Evolutionary conservation across 768 basidiomycete genomes (phyloP), one percentile per base, ranked within the genome.

Genomic region (Rhodotorula toruloides): DNA sequence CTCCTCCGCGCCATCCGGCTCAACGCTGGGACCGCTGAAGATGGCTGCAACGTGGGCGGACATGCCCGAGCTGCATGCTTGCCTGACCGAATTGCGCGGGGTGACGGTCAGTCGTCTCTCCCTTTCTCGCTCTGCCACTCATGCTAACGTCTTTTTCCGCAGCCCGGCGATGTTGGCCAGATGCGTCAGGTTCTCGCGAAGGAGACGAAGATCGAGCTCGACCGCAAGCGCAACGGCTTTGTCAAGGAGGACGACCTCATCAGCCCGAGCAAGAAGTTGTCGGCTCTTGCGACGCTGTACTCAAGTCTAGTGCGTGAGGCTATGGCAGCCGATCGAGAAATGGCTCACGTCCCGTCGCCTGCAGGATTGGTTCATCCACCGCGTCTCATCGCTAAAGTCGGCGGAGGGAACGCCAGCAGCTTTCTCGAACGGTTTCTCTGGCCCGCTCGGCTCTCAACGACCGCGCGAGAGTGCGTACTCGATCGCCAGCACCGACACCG

Each of bases 281-380:
- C 84, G 59, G 84, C 85, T 4, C 77, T 98, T 58, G 88, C 89
- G 19, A 85, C 83, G 62, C 79, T 98, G 44, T 88, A 93, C 76
- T 87, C 85, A 71, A 93, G 89, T 76, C 83, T 97, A 73, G 92
- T 46, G 17, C 58, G 55, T 64, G 39, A 0, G 22, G 2, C 25
- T 53, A 47, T 61, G 54, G 36, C 52, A 42, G 10, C 2, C 27
- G 32, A 16, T 29, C 19, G 9, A 13, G 4, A 2, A 1, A 3
- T 47, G 29, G 19, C 39, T 11, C 19, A 44, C 42, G 19, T 44
- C 1, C 2, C 10, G 27, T 9, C 19, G 4, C 36, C 32, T 32
- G 17, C 29, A 94, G 91, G 82, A 85, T 2, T 97, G 93, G 94
- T 91, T 97, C 76, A 83, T 86, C 37, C 77, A 82, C 25, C 86